Evolutionary conservation across 2,329 filamentous ascomycete species (phyloP).

Genomic region (Diaporthe destruens): DNA sequence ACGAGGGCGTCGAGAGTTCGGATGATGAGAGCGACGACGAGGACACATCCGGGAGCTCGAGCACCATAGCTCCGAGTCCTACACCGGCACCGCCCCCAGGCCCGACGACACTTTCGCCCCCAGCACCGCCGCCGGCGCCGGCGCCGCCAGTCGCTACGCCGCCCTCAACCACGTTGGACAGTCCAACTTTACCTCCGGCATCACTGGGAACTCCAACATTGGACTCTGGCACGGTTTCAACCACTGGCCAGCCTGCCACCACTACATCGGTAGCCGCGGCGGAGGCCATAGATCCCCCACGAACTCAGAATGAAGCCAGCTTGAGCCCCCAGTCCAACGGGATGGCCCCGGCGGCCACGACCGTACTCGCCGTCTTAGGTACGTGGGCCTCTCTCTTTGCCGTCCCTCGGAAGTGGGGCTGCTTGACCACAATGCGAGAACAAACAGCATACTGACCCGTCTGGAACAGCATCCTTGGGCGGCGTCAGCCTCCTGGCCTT

Average conservation of each 20-base stretch:
- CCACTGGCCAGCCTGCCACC: constrained; percentile 1
- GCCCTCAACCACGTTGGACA: background rate
- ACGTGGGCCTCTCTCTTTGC: background rate
- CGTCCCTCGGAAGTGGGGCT: background rate
- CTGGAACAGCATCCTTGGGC: constrained; percentile 21
- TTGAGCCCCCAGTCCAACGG: background rate
- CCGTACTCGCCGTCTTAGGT: constrained; percentile 5
- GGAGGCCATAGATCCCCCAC: constrained; percentile 18
- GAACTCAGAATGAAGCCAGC: constrained; percentile 1
- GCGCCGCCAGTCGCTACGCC: constrained; percentile 1
- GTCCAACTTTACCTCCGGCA: background rate
- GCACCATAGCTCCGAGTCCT: constrained; percentile 21
- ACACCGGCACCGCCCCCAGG: background rate
- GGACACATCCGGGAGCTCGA: background rate
- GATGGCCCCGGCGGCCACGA: background rate
- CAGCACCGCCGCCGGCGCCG: constrained; percentile 1
- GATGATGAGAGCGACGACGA: constrained; percentile 24
- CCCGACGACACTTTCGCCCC: background rate
- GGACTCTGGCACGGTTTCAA: background rate
- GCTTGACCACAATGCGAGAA: background rate
- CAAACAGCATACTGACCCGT: background rate
- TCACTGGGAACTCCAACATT: background rate
- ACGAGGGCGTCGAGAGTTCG: constrained; percentile 2
- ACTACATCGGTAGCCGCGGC: constrained; percentile 4
- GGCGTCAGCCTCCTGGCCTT: constrained; percentile 20